Percentiles rank a stretch among this genome's conserved stretches.
Conservation (phyloP, 2,329 filamentous ascomycete species). For the Scytalidium sp. region DNA sequence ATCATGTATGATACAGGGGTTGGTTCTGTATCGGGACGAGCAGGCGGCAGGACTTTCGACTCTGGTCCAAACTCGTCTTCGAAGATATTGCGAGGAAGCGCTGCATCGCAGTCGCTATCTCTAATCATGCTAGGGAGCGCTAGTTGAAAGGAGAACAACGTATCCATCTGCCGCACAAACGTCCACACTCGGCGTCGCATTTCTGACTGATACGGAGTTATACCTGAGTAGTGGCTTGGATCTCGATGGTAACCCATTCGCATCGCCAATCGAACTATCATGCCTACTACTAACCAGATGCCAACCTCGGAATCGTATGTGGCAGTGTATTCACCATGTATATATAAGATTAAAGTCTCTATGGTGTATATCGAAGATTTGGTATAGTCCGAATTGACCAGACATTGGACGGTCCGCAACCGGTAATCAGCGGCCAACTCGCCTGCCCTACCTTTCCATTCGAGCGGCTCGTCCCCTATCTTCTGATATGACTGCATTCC, state of each 20-base stretch:
- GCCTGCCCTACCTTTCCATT: conserved; percentile 65
- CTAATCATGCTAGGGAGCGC: conserved; percentile 64
- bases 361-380: conserved; percentile 71
- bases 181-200: conserved; percentile 70
- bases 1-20: conserved; percentile 81
- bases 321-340: conserved; percentile 72
- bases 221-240: conserved; percentile 67
- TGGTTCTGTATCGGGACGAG: conserved; percentile 64
- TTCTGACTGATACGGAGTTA: conserved; percentile 75
- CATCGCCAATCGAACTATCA: conserved; percentile 54
- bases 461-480: conserved; percentile 74
- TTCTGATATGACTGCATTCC: conserved; percentile 78
- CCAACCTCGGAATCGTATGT: conserved; percentile 67
- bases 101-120: conserved; percentile 71
- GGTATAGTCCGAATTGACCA: conserved; percentile 74
- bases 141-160: conserved; percentile 74
- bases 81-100: conserved; percentile 73
- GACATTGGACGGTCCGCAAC: conserved; percentile 71
- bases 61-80: conserved; percentile 75
- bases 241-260: conserved; percentile 67
- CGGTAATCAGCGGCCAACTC: conserved; percentile 64
- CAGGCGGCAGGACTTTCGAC: conserved; percentile 64
- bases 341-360: conserved; percentile 74
- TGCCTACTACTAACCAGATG: conserved; percentile 46
- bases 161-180: conserved; percentile 68